Percentiles rank a stretch among this genome's conserved stretches.
Evolutionary conservation across 1,284 basidiomycete genomes (phyloP).

Genomic region (Leucoagaricus sp.): DNA sequence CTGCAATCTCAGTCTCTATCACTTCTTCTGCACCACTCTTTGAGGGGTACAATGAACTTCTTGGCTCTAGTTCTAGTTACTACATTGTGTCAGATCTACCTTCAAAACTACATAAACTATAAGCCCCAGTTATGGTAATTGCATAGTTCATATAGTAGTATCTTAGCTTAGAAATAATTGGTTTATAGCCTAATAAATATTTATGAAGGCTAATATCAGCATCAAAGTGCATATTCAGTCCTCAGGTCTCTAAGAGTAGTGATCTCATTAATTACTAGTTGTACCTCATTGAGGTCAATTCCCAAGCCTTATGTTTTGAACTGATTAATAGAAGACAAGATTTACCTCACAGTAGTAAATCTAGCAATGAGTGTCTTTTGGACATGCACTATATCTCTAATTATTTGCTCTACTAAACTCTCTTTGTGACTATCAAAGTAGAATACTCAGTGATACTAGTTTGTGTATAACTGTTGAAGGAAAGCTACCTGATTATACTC

Average conservation of each 20-base stretch:
- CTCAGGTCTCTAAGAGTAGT: slow-evolving; percentile 52
- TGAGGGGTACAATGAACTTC: slow-evolving; percentile 46
- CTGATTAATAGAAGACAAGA: slow-evolving; percentile 8
- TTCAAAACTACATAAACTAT: slow-evolving; percentile 39
- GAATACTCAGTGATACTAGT: no score
- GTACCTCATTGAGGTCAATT: background rate
- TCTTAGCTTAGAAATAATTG: slow-evolving; percentile 60
- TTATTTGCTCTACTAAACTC: slow-evolving; percentile 49
- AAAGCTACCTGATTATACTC: no score
- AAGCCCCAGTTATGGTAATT: slow-evolving; percentile 62
- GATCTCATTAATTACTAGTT: background rate
- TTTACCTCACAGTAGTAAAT: slow-evolving; percentile 65
- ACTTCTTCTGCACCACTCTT: slow-evolving; percentile 57
- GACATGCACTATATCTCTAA: slow-evolving; percentile 65
- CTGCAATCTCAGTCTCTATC: slow-evolving; percentile 46
- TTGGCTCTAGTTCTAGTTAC: slow-evolving; percentile 46
- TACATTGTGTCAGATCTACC: background rate
- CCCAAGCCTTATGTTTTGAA: background rate
- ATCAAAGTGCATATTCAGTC: slow-evolving; percentile 65
- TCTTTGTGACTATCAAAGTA: no score
- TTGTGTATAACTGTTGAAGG: no score
- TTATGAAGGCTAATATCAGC: slow-evolving; percentile 62
- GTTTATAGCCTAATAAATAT: slow-evolving; percentile 45
- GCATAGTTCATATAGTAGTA: slow-evolving; percentile 65
- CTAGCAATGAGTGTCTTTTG: slow-evolving; percentile 61